phyloP scores from a whole-genome alignment of 129 eudicot genomes.

The Arctium lappa region DNA sequence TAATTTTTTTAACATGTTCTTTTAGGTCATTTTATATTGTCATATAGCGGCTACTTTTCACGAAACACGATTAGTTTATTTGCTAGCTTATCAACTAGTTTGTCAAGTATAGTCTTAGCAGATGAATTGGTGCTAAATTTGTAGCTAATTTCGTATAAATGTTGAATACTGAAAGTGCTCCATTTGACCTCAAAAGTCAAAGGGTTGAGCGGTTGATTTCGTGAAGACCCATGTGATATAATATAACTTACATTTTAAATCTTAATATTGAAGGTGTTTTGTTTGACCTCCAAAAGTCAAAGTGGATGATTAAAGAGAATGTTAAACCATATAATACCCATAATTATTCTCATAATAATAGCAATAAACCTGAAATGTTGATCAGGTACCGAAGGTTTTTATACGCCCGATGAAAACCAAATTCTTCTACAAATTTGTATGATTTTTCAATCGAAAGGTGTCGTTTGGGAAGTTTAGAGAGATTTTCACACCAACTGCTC shows the following conservation, averaged over 20 bases:
- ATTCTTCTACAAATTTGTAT: slow-evolving; percentile 8
- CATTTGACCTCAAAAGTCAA: not conserved
- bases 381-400: not conserved
- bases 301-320: not conserved
- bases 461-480: not conserved
- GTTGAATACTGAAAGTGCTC: not conserved
- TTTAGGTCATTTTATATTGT: not conserved
- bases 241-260: no score
- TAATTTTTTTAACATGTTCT: not conserved
- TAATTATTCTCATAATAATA: not conserved
- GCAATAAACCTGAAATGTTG: not conserved
- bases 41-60: not conserved
- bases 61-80: not conserved
- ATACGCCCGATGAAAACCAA: not conserved
- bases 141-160: not conserved
- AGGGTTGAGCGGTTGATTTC: not conserved
- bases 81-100: not conserved
- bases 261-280: not conserved
- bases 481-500: not conserved
- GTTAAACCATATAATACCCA: not conserved
- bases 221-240: no score
- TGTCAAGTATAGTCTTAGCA: not conserved
- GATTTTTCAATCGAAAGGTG: not conserved
- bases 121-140: not conserved
- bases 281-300: slow-evolving; percentile 14